These are phyloP conservation scores for Thalassiosira mediterranea DNA, from an alignment of 352 stramenopile species.

Conservation along the genomic window DNA sequence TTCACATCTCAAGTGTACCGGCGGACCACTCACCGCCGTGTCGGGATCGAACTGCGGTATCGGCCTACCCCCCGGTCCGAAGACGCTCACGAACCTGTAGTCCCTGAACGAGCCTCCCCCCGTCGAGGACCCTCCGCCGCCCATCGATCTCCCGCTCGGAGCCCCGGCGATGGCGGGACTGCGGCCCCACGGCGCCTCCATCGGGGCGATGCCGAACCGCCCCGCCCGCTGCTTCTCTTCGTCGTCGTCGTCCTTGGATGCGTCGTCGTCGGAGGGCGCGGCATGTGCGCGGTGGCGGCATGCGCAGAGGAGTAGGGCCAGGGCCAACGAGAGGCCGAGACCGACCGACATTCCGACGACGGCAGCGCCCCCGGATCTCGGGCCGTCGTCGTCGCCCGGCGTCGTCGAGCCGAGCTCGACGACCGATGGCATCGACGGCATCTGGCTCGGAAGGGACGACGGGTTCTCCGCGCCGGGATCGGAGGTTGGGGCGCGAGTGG, in stretches of 20 bases:
- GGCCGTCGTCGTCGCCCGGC: neutral
- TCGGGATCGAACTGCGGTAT: conserved; percentile 51
- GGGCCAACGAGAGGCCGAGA: conserved; percentile 8
- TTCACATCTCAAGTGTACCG: too few relatives aligned
- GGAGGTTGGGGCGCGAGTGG: too few relatives aligned
- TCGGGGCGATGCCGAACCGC: conserved; percentile 7
- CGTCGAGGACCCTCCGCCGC: conserved; percentile 2
- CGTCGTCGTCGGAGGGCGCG: conserved; percentile 6
- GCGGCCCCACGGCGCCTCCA: neutral
- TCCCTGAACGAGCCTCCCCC: conserved; percentile 38
- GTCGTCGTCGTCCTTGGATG: neutral
- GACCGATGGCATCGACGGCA: too few relatives aligned
- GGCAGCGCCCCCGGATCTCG: neutral
- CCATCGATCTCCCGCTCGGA: neutral
- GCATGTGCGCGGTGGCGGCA: neutral
- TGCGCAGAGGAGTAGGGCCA: neutral
- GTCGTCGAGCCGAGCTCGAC: too few relatives aligned
- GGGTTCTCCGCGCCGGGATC: too few relatives aligned
- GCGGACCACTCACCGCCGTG: conserved; percentile 16
- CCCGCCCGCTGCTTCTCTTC: too few relatives aligned
- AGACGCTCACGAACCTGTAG: conserved; percentile 41
- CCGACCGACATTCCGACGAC: conserved; percentile 23
- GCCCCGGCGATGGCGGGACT: neutral
- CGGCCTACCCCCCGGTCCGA: conserved; percentile 17
- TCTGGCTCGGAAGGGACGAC: too few relatives aligned